These are phyloP conservation scores for Sedum album DNA, from an alignment of 164 flowering plant genomes.

Conservation along the genomic window DNA sequence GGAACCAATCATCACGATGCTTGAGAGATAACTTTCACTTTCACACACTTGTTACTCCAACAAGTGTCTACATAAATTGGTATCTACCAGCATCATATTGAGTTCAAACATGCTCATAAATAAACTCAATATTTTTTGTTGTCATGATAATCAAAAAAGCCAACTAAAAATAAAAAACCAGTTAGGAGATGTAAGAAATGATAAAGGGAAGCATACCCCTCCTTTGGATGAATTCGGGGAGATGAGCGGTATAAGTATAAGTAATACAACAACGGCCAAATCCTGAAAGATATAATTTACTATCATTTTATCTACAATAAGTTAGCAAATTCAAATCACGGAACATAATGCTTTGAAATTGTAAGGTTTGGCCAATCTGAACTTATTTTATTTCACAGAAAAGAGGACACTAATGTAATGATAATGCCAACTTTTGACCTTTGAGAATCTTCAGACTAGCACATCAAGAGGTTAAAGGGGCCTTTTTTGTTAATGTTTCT, in stretches of 20 bases:
- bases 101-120: background rate
- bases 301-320: background rate
- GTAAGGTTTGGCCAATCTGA: background rate
- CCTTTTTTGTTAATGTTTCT: background rate
- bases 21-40: background rate
- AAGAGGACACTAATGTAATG: background rate
- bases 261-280: slow-evolving; percentile 97
- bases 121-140: background rate
- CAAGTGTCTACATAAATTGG: background rate
- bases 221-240: slow-evolving; percentile 99
- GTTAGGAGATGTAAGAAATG: background rate
- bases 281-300: slow-evolving; percentile 48
- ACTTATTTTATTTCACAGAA: background rate
- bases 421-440: background rate
- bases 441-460: background rate
- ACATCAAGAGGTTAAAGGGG: background rate
- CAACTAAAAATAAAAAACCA: background rate
- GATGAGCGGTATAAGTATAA: slow-evolving; percentile 93
- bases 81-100: background rate
- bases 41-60: background rate
- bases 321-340: background rate
- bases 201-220: slow-evolving; percentile 56
- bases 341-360: background rate
- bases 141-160: background rate
- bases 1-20: background rate